Evolutionary conservation across 2,329 filamentous ascomycete species (phyloP).

Genomic region (Bipolaris victoriae): DNA sequence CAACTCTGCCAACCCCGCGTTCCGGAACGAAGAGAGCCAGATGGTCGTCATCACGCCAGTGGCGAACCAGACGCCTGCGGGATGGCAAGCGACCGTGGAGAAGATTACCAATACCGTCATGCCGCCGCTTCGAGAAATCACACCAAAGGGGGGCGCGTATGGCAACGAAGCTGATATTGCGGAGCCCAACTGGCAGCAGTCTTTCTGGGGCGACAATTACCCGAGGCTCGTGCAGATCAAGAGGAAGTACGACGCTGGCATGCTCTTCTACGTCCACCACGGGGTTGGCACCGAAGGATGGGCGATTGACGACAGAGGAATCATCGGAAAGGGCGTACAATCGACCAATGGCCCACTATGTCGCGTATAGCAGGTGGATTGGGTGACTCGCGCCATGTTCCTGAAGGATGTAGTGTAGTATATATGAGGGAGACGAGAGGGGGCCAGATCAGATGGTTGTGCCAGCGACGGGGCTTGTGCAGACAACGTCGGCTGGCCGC

Average conservation of each 20-base stretch:
- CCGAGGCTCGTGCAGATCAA: constrained; percentile 35
- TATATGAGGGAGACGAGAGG: neutral
- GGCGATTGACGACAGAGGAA: constrained; percentile 36
- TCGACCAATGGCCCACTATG: constrained; percentile 41
- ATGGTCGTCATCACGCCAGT: constrained; percentile 32
- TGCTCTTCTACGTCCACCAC: constrained; percentile 42
- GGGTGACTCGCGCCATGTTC: neutral
- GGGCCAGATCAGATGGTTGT: neutral
- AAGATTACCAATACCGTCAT: constrained; percentile 31
- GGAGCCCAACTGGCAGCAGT: constrained; percentile 49
- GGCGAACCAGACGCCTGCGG: constrained; percentile 26
- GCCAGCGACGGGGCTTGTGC: neutral
- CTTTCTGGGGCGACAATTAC: constrained; percentile 51
- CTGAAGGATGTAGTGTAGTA: neutral
- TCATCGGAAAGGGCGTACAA: constrained; percentile 40
- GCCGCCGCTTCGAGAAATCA: constrained; percentile 30
- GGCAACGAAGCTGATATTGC: constrained; percentile 50
- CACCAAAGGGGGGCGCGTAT: constrained; percentile 43
- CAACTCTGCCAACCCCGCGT: constrained; percentile 42
- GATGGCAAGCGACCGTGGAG: constrained; percentile 30
- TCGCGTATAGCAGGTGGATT: constrained; percentile 17
- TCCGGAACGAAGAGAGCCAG: constrained; percentile 34
- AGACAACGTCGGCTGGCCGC: neutral
- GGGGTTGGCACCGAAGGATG: constrained; percentile 43
- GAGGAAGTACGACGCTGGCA: constrained; percentile 38